phyloP scores from a whole-genome alignment of 106 monocot genomes.

The Xerophyta viscosa region DNA sequence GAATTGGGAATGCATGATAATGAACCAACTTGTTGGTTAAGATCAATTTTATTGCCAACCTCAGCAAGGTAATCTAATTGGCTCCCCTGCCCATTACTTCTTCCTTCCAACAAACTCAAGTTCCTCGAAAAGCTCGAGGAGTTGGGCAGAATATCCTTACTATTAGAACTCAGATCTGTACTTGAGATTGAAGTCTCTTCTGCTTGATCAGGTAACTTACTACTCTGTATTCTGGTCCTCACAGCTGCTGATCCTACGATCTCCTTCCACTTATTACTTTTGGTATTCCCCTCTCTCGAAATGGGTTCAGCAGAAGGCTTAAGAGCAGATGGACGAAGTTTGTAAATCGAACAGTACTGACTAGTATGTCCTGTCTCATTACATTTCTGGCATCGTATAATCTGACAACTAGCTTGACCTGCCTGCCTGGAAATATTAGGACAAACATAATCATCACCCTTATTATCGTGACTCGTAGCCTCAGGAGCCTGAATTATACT shows the following conservation, averaged over 20 bases:
- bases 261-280: conserved; percentile 50
- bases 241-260: conserved; percentile 26
- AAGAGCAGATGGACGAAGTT: conserved; percentile 34
- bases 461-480: conserved; percentile 20
- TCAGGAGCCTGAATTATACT: conserved; percentile 13
- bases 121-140: conserved; percentile 5
- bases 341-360: conserved; percentile 57
- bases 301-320: conserved; percentile 44
- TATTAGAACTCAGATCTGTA: conserved; percentile 3
- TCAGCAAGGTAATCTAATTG: conserved; percentile 7
- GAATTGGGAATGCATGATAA: conserved; percentile 6
- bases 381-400: conserved; percentile 52
- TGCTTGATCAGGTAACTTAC: conserved; percentile 18
- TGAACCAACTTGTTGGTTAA: conserved; percentile 8
- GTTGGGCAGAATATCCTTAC: conserved; percentile 7
- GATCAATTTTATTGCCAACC: conserved; percentile 9
- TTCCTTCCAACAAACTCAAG: conserved; percentile 8
- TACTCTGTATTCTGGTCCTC: conserved; percentile 10
- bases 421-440: conserved; percentile 15
- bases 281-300: conserved; percentile 19
- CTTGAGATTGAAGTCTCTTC: conserved; percentile 7
- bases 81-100: conserved; percentile 11
- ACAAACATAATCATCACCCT: conserved; percentile 23
- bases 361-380: conserved; percentile 82
- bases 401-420: conserved; percentile 14